Evolutionary conservation across 148 eudicot genomes (phyloP).

Genomic region (Silene uniflora): DNA sequence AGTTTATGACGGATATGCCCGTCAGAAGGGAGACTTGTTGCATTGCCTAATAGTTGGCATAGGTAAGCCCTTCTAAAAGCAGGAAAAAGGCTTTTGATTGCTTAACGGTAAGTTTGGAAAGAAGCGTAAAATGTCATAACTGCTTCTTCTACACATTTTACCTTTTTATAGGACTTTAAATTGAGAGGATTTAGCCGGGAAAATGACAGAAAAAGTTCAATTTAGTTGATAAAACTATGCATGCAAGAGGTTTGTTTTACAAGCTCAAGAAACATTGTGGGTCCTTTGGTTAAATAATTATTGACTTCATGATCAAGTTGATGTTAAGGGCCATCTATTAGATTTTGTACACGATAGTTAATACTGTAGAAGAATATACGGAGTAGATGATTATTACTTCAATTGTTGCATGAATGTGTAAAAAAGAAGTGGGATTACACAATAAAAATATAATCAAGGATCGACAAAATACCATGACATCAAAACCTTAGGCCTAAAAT

Average conservation of each 20-base stretch:
- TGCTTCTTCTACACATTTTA: conserved; percentile 4
- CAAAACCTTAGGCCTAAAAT: too few species aligned
- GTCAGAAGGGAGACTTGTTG: too few species aligned
- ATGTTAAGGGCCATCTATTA: neutral
- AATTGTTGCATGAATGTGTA: too few species aligned
- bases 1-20: too few species aligned
- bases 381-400: too few species aligned
- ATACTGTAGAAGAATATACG: too few species aligned
- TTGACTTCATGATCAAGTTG: neutral
- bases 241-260: conserved; percentile 16
- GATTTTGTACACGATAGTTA: neutral
- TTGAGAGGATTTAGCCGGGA: neutral
- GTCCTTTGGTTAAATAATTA: conserved; percentile 5
- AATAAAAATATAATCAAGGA: too few species aligned
- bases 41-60: too few species aligned
- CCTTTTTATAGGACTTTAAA: neutral
- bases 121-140: conserved; percentile 25
- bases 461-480: too few species aligned
- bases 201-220: conserved; percentile 9
- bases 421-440: too few species aligned
- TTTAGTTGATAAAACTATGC: conserved; percentile 8
- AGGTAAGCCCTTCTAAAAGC: conserved; percentile 12
- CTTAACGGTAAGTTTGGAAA: conserved; percentile 21
- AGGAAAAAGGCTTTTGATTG: conserved; percentile 23
- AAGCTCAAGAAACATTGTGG: conserved; percentile 28